phyloP scores from a whole-genome alignment of 108 stramenopile species.

The Nitzschia sp. region DNA sequence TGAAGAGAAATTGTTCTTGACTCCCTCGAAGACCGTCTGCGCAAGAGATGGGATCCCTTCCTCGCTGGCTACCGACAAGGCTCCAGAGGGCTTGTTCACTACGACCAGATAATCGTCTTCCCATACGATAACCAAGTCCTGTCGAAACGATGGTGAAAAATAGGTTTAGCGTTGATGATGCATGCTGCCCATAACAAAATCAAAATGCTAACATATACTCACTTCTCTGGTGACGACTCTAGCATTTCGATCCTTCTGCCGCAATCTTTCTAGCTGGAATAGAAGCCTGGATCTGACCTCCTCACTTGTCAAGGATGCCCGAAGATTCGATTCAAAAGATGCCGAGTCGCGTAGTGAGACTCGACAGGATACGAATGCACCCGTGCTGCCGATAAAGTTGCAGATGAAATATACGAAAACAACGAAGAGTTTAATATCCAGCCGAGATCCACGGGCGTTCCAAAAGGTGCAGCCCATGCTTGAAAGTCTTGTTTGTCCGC shows the following conservation, averaged over 20 bases:
- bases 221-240: neutral
- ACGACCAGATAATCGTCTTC: constrained; percentile 87
- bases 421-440: too few species aligned
- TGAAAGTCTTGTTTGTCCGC: too few species aligned
- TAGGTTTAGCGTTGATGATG: neutral
- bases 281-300: constrained; percentile 16
- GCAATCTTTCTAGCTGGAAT: constrained; percentile 17
- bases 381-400: neutral
- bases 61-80: constrained; percentile 70
- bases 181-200: neutral
- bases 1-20: constrained; percentile 54
- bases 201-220: neutral
- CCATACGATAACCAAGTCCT: constrained; percentile 78
- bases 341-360: too few species aligned
- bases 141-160: neutral
- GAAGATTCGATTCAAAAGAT: neutral
- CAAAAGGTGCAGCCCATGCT: too few species aligned
- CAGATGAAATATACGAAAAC: neutral
- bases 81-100: constrained; percentile 81
- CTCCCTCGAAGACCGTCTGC: constrained; percentile 64
- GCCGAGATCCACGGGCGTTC: too few species aligned
- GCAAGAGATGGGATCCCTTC: constrained; percentile 64
- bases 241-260: constrained; percentile 16
- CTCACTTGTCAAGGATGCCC: constrained; percentile 9
- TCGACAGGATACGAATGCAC: too few species aligned